Conservation (phyloP, 352 stramenopile genomes). For the Pythium biforme region DNA sequence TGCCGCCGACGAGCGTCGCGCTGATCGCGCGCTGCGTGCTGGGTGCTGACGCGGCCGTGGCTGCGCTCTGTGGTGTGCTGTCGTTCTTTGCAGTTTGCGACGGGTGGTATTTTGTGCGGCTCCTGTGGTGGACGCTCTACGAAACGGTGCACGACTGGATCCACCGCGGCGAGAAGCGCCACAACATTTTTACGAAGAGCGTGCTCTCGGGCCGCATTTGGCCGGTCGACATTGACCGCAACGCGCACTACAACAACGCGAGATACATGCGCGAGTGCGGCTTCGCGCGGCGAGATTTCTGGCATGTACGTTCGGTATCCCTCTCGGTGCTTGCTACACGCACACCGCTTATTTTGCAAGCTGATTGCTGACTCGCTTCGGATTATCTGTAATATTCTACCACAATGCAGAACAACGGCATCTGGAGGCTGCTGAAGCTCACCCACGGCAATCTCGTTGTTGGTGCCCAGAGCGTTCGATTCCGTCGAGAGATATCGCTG, state of each 20-base stretch:
- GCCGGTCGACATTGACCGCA: constrained; percentile 78
- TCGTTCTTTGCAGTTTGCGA: constrained; percentile 72
- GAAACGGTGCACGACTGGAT: constrained; percentile 26
- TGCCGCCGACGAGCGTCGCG: constrained; percentile 40
- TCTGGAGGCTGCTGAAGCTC: constrained; percentile 62
- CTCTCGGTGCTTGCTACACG: not conserved
- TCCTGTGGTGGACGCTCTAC: constrained; percentile 26
- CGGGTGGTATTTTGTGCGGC: constrained; percentile 73
- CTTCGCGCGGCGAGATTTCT: constrained; percentile 74
- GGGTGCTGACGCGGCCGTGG: not conserved
- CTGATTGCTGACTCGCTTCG: not conserved
- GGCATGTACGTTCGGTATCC: constrained; percentile 52
- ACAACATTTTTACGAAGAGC: constrained; percentile 55
- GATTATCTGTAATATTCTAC: not conserved
- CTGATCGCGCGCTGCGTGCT: constrained; percentile 1
- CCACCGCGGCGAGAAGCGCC: constrained; percentile 24
- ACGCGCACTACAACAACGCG: constrained; percentile 86
- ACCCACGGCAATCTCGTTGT: constrained; percentile 77
- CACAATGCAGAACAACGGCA: constrained; percentile 44
- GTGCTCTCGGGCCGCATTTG: constrained; percentile 43
- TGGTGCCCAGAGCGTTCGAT: constrained; percentile 76
- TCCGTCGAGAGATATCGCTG: constrained; percentile 75
- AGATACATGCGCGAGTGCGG: constrained; percentile 83
- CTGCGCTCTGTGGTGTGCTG: constrained; percentile 29
- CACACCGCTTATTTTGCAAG: not conserved